These are phyloP conservation scores for Ascochyta pisi DNA, from an alignment of 2,329 filamentous ascomycete species.

Conservation along the genomic window DNA sequence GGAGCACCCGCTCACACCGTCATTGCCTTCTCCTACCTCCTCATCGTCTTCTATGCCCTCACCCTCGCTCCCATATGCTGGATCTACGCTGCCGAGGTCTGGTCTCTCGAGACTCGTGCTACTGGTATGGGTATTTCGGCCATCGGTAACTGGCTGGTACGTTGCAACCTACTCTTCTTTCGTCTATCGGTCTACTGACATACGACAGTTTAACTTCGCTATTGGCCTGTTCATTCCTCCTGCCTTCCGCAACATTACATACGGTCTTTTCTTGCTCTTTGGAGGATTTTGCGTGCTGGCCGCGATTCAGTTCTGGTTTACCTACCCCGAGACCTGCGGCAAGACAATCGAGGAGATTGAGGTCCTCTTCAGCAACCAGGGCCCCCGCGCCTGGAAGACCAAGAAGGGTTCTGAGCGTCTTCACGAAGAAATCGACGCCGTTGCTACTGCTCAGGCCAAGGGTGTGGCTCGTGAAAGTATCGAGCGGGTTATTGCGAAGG, in stretches of 20 bases:
- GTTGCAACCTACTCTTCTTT: conserved; percentile 50
- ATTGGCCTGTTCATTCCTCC: conserved; percentile 66
- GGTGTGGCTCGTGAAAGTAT: conserved; percentile 33
- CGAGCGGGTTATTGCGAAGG: conserved; percentile 20
- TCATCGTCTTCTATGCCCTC: conserved; percentile 69
- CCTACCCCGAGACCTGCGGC: conserved; percentile 50
- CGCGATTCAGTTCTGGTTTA: conserved; percentile 55
- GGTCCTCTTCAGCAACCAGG: conserved; percentile 43
- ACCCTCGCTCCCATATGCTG: conserved; percentile 69
- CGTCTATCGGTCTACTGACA: not conserved
- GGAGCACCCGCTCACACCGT: conserved; percentile 65
- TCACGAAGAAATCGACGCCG: conserved; percentile 34
- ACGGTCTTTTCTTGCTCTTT: conserved; percentile 61
- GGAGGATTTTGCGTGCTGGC: conserved; percentile 56
- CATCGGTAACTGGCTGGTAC: conserved; percentile 56
- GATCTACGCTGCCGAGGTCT: conserved; percentile 71
- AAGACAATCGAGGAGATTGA: conserved; percentile 50
- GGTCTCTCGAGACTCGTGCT: conserved; percentile 66
- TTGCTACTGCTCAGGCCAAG: conserved; percentile 35
- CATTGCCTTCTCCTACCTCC: conserved; percentile 70
- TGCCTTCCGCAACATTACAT: conserved; percentile 65
- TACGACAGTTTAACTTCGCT: conserved; percentile 60
- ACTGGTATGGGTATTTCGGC: conserved; percentile 66
- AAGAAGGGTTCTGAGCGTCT: conserved; percentile 45
- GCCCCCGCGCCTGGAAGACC: conserved; percentile 48